Base-by-base conservation (phyloP, 306 rosid species). In the Gastrolobium bilobum region DNA sequence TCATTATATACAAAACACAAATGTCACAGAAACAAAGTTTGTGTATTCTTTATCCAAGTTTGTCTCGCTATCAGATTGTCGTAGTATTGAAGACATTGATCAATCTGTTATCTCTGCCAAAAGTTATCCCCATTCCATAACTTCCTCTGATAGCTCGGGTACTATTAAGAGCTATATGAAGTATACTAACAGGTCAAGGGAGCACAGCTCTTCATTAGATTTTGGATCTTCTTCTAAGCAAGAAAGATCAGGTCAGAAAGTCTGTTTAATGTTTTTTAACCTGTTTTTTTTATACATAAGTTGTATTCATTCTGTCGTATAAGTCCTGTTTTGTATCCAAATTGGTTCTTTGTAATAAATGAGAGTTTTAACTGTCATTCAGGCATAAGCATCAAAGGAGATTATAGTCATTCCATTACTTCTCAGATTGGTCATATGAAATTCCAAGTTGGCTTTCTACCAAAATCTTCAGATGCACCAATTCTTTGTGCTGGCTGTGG, bases 401-500 rank as follows among this genome's bases (percentile, higher is more conserved):
- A 79, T 37, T 29, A 56, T 15, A 78, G 76, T 35, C 48, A 60
- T 70, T 47, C 85, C 67, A 48, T 34, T 4, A 62, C 77, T 71
- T 82, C 89, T 77, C 90, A 85, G 51, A 75, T 58, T 48, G 78
- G 80, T 34, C 78, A 71, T 67, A 87, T n/a, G 60, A 87, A 77
- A 65, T 80, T 15, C 68, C 82, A 79, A 31, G 10, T 74, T 46
- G 46, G 71, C 10, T 81, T 80, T 51, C 84, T 65, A 30, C 76
- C 83, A 29, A 79, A 57, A 82, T 75, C 69, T 70, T 91, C 87
- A 43, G 85, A 81, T 40, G 88, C 89, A 14, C 94, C 97, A 40
- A 84, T 94, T 83, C 90, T 94, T 13, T 94, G 98, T 82, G 71
- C 66, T 34, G 89, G 81, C 15, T 94, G 98, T 78, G 92, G 92